Evolutionary conservation across 2,329 filamentous ascomycete genomes (phyloP), one percentile per base, ranked within the genome.

Genomic region (Colletotrichum noveboracense): DNA sequence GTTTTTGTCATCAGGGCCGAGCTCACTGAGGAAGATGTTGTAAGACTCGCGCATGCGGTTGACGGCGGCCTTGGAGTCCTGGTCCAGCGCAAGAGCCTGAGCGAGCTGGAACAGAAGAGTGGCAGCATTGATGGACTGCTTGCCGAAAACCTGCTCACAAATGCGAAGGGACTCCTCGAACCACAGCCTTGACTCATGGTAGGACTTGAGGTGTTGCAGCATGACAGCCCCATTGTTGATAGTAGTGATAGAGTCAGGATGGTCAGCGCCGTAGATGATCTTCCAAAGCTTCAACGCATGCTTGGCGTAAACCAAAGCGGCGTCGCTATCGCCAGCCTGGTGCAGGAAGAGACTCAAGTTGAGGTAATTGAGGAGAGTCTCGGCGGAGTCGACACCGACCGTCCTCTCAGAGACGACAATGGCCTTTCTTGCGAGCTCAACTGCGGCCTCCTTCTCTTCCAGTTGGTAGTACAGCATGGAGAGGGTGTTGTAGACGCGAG

Each of bases 151-250:
- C 61, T 93, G 91, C 86, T 98, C 96, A 84, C 96, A 98, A 77
- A 98, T 93, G 58, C 92, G 90, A 67, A 98, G 92, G 12, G 96
- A 97, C 78, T 95, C 94, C 85, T 98, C 97, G 82, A 99, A 99
- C 97, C 97, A 99, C 77, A 96, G 90, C 67, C 97, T 94, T 61
- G 96, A 98, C 86, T 98, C 95, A 80, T 96, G 94, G 87, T 98
- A 99, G 76, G 94, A 93, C 89, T 98, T 98, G 80, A 98, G 91
- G 71, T 96, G 93, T 86, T 99, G 97, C 74, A 99, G 92, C 97
- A 99, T 99, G 76, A 99, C 97, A 9, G 97, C 97, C 24, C 95
- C 96, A 82, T 99, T 99, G 91, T 98, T 99, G 86, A 98, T 94
- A 18, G 97, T 98, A 10, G 97, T 99, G 86, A 99, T 98, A 10